Evolutionary conservation across 257 asterid genomes (phyloP), one percentile per base, ranked within the genome.

Genomic region (Solanum chmielewskii): DNA sequence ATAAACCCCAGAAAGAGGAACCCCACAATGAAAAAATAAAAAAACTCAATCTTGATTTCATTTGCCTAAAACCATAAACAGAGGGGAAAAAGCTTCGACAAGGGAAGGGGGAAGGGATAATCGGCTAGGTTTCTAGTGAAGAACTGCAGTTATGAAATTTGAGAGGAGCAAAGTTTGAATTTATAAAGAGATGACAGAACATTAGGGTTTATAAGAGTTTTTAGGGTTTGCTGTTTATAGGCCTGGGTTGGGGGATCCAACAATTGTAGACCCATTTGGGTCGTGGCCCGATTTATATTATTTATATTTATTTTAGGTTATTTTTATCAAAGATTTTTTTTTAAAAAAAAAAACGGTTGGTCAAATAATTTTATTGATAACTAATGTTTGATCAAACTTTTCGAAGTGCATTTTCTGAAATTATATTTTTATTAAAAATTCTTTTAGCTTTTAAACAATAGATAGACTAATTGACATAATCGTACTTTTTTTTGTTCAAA

Each of bases 181-280:
- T 42, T 89, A 89, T 89, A 73, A 20, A 86, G 90, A 60, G 11
- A 71, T 2, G 39, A 35, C 2, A 21, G 60, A 16, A 3, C 35
- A 33, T 10, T 85, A 87, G 92, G 92, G 90, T 83, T 80, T 77
- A 14, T 49, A 86, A 74, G 90, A 87, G 88, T 49, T 21, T 89
- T 86, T 75, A 37, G 83, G 59, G 35, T 70, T 87, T 85, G 62
- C 9, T 35, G 14, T 29, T 8, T 78, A 13, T 39, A 74, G 88
- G 88, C 88, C 25, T 44, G 64, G 82, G 10, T 20, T 29, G 31
- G 71, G 2, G 27, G 12, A 11, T 31, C 11, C 89, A 88, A 87
- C 64, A 29, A 59, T 89, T 29, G 85, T 77, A 83, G 78, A 45
- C n/a, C 27, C n/a, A 49, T 31, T 82, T 83, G 66, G 89, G 82